Evolutionary conservation across 129 eudicot species (phyloP).

Genomic region (Dittrichia graveolens): DNA sequence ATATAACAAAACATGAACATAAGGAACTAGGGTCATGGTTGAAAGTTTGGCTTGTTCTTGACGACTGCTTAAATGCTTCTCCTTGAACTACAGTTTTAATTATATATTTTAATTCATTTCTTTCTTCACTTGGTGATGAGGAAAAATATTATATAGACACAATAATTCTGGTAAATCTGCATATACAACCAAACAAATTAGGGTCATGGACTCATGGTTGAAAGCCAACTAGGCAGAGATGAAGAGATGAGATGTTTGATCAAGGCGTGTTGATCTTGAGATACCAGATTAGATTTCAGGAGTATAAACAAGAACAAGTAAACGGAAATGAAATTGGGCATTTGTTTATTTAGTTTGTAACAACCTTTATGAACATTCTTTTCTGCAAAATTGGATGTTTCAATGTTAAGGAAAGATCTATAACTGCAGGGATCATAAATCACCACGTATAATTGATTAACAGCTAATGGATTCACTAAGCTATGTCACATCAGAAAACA

Average conservation of each 20-base stretch:
- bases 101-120: no score
- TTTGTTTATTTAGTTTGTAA: conserved; percentile 16
- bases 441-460: background rate
- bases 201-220: background rate
- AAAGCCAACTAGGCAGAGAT: background rate
- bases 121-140: background rate
- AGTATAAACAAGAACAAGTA: background rate
- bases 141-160: background rate
- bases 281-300: background rate
- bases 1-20: no score
- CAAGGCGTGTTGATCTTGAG: background rate
- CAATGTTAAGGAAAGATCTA: background rate
- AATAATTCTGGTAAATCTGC: background rate
- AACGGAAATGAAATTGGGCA: background rate
- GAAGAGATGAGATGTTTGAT: background rate
- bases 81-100: no score
- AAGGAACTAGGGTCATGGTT: no score
- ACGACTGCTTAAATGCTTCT: no score
- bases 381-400: background rate
- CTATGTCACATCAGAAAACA: conserved; percentile 11
- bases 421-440: background rate
- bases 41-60: no score
- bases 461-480: background rate
- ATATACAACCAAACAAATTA: no score
- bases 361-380: background rate